Percentiles rank a stretch among this genome's conserved stretches.
phyloP scores from a whole-genome alignment of 2,329 filamentous ascomycete genomes.

The Lizonia empirigonia region DNA sequence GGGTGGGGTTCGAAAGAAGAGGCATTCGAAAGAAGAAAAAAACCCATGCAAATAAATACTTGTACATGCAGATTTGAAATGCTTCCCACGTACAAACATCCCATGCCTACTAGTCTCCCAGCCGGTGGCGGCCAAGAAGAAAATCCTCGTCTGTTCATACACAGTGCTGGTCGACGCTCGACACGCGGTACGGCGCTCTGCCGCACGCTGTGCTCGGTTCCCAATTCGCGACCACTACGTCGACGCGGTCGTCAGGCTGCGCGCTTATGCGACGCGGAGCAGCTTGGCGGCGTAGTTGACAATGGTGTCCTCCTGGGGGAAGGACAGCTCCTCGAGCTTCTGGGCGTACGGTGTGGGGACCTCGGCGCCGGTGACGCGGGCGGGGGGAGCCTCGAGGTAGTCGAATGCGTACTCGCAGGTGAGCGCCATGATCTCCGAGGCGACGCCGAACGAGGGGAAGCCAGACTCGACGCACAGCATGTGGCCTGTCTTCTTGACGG shows the following conservation, averaged over 20 bases:
- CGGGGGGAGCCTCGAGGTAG: conserved; percentile 92
- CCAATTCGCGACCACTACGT: too few species aligned
- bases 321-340: conserved; percentile 91
- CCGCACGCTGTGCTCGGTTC: neutral
- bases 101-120: neutral
- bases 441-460: conserved; percentile 93
- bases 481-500: conserved; percentile 96
- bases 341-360: conserved; percentile 95
- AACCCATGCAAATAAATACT: conserved; percentile 21
- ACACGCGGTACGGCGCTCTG: neutral
- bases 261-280: conserved; percentile 64
- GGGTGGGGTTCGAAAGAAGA: neutral
- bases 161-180: too few species aligned
- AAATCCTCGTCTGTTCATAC: conserved; percentile 14
- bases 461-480: conserved; percentile 93
- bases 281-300: conserved; percentile 88
- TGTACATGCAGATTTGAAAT: conserved; percentile 20
- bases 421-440: conserved; percentile 88
- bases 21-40: conserved; percentile 5
- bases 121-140: neutral
- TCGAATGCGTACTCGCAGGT: conserved; percentile 98
- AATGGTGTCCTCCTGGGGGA: conserved; percentile 89
- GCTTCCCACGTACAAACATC: conserved; percentile 7
- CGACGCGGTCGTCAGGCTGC: too few species aligned
- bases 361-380: conserved; percentile 94